These are phyloP conservation scores for Xerocomus brunneocitrinus DNA, from an alignment of 768 basidiomycete species.

Conservation along the genomic window DNA sequence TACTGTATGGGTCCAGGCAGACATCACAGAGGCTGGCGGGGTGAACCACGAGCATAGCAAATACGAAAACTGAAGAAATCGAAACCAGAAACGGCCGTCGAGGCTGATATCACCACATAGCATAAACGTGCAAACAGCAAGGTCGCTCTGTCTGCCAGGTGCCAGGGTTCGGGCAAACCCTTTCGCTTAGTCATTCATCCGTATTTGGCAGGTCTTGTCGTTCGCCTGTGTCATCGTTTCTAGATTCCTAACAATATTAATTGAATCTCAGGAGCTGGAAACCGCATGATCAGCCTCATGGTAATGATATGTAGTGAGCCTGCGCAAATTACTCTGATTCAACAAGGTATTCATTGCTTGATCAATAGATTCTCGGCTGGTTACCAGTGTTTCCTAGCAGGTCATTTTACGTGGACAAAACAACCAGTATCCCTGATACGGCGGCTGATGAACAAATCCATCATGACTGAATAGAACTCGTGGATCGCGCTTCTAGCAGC, in stretches of 20 bases:
- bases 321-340: too few species aligned
- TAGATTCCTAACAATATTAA: background rate
- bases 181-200: constrained; percentile 22
- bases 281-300: constrained; percentile 22
- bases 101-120: constrained; percentile 31
- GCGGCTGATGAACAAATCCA: too few species aligned
- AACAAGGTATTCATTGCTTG: background rate
- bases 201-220: constrained; percentile 18
- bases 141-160: constrained; percentile 7
- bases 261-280: background rate
- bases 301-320: background rate
- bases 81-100: constrained; percentile 25
- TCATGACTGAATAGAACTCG: too few species aligned
- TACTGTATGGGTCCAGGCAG: constrained; percentile 58
- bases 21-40: constrained; percentile 72
- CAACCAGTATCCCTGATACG: too few species aligned
- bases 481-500: background rate
- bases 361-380: background rate
- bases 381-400: background rate
- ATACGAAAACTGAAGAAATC: constrained; percentile 19
- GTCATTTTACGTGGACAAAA: background rate
- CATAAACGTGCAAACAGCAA: constrained; percentile 30
- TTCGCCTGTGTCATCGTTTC: background rate
- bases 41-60: constrained; percentile 58
- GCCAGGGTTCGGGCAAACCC: constrained; percentile 16